Evolutionary conservation across 140 eudicot species (phyloP), one percentile per base, ranked within the genome.

Genomic region (Bidens hawaiensis): DNA sequence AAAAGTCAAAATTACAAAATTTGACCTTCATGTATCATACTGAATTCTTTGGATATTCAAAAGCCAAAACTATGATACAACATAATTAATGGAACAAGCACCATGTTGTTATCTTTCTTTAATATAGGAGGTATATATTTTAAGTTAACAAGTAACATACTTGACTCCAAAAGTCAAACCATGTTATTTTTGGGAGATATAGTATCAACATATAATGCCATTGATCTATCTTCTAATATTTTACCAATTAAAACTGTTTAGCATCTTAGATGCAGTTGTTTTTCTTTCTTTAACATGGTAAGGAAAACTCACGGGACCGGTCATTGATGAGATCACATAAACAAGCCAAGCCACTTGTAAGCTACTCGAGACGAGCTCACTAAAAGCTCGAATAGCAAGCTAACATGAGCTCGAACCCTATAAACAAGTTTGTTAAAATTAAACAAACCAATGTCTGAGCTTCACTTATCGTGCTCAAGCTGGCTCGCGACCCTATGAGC

Each of bases 121-220:
- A 69, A 48, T 7, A 19, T 3, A 16, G 21, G 13, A 28, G 22
- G 12, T n/a, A n/a, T 58, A 46, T 8, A 47, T 34, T 13, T 43
- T 40, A 36, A 49, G 69, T 49, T 60, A 36, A 9, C 8, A 60
- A 23, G 28, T 11, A 50, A 60, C 16, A 34, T 36, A n/a, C 25
- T 36, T 33, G 48, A 61, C 28, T 62, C 27, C 9, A 19, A 28
- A 49, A 71, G 65, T 63, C 65, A 51, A 40, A 52, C 58, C 64
- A 33, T 54, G 22, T 41, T 22, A 15, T 15, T 23, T 34, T 18
- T 17, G 26, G 45, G 56, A n/a, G n/a, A 63, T 43, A 18, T 12
- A 15, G 17, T 28, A 25, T 23, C 41, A 23, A n/a, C 53, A 43
- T 62, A 61, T 31, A 8, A 12, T 13, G 50, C 23, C 19, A 15